Conservation (phyloP, 1,284 basidiomycete species). For the Laetiporus sulphureus region DNA sequence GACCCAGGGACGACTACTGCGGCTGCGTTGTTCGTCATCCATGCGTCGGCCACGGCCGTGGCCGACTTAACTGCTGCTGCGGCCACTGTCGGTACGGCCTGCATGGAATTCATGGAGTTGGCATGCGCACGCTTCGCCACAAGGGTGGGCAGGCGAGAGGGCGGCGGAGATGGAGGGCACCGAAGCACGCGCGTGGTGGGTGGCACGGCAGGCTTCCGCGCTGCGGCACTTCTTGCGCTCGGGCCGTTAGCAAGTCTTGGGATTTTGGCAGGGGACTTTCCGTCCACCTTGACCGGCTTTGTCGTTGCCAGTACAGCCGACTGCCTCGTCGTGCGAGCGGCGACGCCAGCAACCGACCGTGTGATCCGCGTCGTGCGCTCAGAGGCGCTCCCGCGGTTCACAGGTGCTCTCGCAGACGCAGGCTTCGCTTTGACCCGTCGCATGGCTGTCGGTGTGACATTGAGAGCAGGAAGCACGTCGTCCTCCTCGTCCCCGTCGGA, state of each 20-base stretch:
- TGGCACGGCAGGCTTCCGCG: slow-evolving; percentile 20
- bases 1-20: slow-evolving; percentile 61
- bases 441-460: slow-evolving; percentile 33
- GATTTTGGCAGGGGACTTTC: slow-evolving; percentile 67
- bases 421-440: slow-evolving; percentile 37
- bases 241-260: slow-evolving; percentile 59
- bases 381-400: slow-evolving; percentile 46
- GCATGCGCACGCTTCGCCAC: slow-evolving; percentile 45
- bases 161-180: slow-evolving; percentile 51
- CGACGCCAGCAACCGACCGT: slow-evolving; percentile 56
- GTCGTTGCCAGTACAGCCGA: slow-evolving; percentile 26
- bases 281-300: slow-evolving; percentile 24
- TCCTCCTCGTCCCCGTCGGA: slow-evolving; percentile 54
- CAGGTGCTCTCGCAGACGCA: slow-evolving; percentile 30
- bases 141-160: slow-evolving; percentile 68
- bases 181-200: slow-evolving; percentile 26
- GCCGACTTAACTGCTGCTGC: slow-evolving; percentile 21
- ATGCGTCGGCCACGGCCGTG: slow-evolving; percentile 43
- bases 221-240: slow-evolving; percentile 29
- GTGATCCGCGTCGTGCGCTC: slow-evolving; percentile 68
- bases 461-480: slow-evolving; percentile 59
- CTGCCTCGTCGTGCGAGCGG: slow-evolving; percentile 40
- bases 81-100: slow-evolving; percentile 38
- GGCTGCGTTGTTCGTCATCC: slow-evolving; percentile 67
- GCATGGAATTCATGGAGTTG: slow-evolving; percentile 42